Evolutionary conservation across 2,329 filamentous ascomycete species (phyloP), one percentile per base, ranked within the genome.

Genomic region (Nannizziopsis barbatae): DNA sequence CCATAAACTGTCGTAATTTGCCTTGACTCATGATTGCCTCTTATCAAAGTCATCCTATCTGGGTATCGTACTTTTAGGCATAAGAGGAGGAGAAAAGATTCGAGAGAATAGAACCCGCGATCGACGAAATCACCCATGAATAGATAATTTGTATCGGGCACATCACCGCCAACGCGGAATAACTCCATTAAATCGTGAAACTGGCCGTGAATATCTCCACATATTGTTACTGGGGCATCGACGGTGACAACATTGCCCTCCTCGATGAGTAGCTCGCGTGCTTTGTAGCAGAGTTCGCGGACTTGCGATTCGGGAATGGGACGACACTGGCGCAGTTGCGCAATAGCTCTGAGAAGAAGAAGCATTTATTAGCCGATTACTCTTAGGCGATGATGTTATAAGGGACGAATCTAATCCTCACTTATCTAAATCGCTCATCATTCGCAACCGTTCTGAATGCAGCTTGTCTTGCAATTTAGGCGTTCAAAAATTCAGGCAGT

Each of bases 211-310:
- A 98, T 98, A 65, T 98, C 92, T 57, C 92, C 92, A 36, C 96
- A 92, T 8, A 98, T 92, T n/a, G 92, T 98, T 50, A 98, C 87
- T 1, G 92, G 92, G 31, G 92, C 89, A 60, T 81, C 81, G 53
- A 98, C 93, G 66, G 96, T 92, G 51, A 98, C 92, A 52, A 98
- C 92, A 70, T 98, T 98, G 77, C 90, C 95, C 79, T 98, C 92
- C 65, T 93, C 92, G 90, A 98, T 98, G 58, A 98, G 77, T 58
- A 98, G 76, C 73, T 98, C 92, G 65, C 96, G 96, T 17, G 93
- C 92, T 69, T 98, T 98, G 67, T 92, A 90, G 73, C 92, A 98
- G 58, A 98, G 77, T 70, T 98, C 90, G 63, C 90, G 84, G 53
- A 98, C 93, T 71, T 96, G 86, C 36, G 82, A 76, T 72, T 98